Conservation (phyloP, 305 asterid genomes). For the Solanum hybrid region DNA sequence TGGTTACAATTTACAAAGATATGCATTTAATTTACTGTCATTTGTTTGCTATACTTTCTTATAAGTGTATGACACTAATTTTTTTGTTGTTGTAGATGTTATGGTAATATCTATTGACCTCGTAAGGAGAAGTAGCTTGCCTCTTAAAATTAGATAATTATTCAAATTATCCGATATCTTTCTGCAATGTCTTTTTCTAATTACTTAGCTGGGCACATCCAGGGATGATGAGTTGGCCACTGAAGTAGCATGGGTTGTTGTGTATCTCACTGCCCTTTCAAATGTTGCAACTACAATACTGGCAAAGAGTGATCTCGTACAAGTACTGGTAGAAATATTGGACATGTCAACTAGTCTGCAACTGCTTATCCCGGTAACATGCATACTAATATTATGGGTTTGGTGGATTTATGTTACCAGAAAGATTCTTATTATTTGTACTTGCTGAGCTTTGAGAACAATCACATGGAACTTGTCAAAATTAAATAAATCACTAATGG, state of each 20-base stretch:
- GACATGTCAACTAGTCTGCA: constrained; percentile 66
- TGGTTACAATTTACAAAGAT: not conserved
- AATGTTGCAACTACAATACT: constrained; percentile 66
- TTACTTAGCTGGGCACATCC: constrained; percentile 19
- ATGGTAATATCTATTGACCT: not conserved
- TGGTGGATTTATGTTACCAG: not conserved
- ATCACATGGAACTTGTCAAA: not conserved
- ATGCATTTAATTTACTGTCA: not conserved
- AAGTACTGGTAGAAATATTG: constrained; percentile 64
- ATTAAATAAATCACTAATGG: not conserved
- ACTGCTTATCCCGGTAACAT: constrained; percentile 83
- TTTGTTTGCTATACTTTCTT: not conserved
- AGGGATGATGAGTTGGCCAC: constrained; percentile 92
- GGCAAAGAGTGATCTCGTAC: constrained; percentile 59
- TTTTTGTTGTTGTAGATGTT: not conserved
- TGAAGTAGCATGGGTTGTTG: constrained; percentile 96
- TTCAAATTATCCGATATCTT: not conserved
- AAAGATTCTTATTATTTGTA: not conserved
- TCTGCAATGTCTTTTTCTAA: not conserved
- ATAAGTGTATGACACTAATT: not conserved
- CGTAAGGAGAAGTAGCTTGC: not conserved
- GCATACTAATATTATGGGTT: not conserved
- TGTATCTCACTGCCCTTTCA: constrained; percentile 91
- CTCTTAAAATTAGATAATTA: not conserved
- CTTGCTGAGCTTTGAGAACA: not conserved